phyloP scores from a whole-genome alignment of 441 rosid species.

The Populus hybrid region DNA sequence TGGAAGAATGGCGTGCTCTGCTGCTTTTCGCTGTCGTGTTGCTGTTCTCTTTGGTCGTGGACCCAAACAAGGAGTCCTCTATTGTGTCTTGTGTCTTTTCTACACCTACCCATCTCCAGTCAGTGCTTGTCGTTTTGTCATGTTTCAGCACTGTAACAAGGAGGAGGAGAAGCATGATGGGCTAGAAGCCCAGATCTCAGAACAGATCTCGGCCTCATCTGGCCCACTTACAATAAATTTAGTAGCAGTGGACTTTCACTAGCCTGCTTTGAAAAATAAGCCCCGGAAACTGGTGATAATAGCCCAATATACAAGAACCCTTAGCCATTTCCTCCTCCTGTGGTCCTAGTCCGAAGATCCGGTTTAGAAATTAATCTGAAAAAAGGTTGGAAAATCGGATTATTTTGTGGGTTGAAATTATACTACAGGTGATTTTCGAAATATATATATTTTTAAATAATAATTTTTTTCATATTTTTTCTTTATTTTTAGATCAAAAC shows the following conservation, averaged over 20 bases:
- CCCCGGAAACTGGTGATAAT: too few relatives aligned
- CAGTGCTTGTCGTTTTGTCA: background rate
- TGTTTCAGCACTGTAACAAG: background rate
- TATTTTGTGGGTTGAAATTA: too few relatives aligned
- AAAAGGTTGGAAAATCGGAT: too few relatives aligned
- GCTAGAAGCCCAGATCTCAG: background rate
- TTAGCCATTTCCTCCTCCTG: too few relatives aligned
- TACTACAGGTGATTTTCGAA: too few relatives aligned
- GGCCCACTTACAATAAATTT: background rate
- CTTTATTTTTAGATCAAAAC: too few relatives aligned
- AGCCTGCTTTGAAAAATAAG: background rate
- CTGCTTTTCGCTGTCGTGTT: background rate
- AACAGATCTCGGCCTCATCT: background rate
- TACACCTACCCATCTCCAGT: background rate
- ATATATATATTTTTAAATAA: too few relatives aligned
- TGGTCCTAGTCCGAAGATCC: too few relatives aligned
- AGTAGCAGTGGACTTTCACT: background rate
- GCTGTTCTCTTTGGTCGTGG: background rate
- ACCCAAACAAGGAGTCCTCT: background rate
- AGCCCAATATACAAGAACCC: too few relatives aligned
- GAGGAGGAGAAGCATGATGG: background rate
- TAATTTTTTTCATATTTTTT: too few relatives aligned
- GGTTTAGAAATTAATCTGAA: too few relatives aligned
- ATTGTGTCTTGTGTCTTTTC: background rate
- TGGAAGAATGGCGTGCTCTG: background rate